Conservation (phyloP, 164 flowering plant genomes). For the Nymphaea thermarum region DNA sequence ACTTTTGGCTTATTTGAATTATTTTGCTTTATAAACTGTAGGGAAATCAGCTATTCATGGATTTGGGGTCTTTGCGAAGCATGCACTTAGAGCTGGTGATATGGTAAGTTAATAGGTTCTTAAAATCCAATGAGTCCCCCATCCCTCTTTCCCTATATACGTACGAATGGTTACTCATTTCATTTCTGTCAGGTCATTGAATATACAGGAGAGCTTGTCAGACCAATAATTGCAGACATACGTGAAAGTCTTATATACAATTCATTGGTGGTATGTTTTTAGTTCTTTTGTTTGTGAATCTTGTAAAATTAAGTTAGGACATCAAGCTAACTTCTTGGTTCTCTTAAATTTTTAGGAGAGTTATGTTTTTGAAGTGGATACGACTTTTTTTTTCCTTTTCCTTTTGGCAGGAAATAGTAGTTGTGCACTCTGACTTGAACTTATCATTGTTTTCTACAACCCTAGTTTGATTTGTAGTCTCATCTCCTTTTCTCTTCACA, state of each 20-base stretch:
- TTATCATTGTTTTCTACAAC: too few species aligned
- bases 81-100: slow-evolving; percentile 83
- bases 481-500: too few species aligned
- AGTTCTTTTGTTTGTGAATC: neutral
- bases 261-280: slow-evolving; percentile 81
- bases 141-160: neutral
- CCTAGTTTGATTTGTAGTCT: too few species aligned
- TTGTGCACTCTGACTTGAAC: too few species aligned
- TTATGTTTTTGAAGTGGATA: too few species aligned
- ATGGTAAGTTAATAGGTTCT: slow-evolving; percentile 41
- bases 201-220: slow-evolving; percentile 91
- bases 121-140: neutral
- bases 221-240: slow-evolving; percentile 84
- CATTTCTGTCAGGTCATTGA: slow-evolving; percentile 57
- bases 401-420: too few species aligned
- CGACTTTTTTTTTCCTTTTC: too few species aligned
- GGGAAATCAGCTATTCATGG: slow-evolving; percentile 98
- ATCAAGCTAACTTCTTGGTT: too few species aligned
- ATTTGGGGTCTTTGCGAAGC: slow-evolving; percentile 89
- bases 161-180: neutral
- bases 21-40: slow-evolving; percentile 8
- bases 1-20: too few species aligned
- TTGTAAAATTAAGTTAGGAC: too few species aligned
- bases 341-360: too few species aligned
- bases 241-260: slow-evolving; percentile 87